Percentiles rank a stretch among this genome's conserved stretches.
Evolutionary conservation across 2,329 filamentous ascomycete species (phyloP).

Genomic region (Pseudofabraea citricarpa): DNA sequence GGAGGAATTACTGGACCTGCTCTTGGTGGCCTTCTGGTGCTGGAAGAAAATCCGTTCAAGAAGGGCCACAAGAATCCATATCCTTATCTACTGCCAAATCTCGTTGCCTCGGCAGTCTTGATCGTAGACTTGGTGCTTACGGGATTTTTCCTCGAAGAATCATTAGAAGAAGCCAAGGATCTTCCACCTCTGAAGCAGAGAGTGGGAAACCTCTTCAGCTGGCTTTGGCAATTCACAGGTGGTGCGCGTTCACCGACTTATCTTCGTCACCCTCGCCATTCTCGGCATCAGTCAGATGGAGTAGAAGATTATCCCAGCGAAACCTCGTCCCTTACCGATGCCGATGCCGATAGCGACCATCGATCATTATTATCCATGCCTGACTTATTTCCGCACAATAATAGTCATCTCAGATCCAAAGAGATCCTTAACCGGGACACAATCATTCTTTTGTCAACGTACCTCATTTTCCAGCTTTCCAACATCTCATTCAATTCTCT

Average conservation of each 20-base stretch:
- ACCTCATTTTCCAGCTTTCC: constrained; percentile 87
- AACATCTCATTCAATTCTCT: constrained; percentile 95
- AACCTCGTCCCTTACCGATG: constrained; percentile 21
- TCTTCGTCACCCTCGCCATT: constrained; percentile 35
- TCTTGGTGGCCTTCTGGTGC: constrained; percentile 78
- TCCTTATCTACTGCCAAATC: constrained; percentile 81
- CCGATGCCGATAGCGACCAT: constrained; percentile 20
- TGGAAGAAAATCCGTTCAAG: constrained; percentile 46
- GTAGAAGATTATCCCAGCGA: constrained; percentile 37
- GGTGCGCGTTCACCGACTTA: constrained; percentile 53
- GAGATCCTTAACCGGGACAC: constrained; percentile 76
- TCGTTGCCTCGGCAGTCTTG: constrained; percentile 71
- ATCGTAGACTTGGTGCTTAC: constrained; percentile 68
- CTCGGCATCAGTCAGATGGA: constrained; percentile 24
- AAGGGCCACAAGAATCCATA: constrained; percentile 52
- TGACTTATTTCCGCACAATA: constrained; percentile 37
- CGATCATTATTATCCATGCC: constrained; percentile 22
- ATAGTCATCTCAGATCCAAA: constrained; percentile 45
- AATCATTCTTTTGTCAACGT: constrained; percentile 74
- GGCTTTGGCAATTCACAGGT: constrained; percentile 66
- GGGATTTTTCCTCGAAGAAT: constrained; percentile 82
- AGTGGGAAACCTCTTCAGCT: constrained; percentile 56
- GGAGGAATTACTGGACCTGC: constrained; percentile 91
- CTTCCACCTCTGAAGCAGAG: constrained; percentile 55
- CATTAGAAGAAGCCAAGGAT: constrained; percentile 61